Evolutionary conservation across 805 yeast species (phyloP), one percentile per base, ranked within the genome.

Genomic region (Kurtzmaniella fragi): DNA sequence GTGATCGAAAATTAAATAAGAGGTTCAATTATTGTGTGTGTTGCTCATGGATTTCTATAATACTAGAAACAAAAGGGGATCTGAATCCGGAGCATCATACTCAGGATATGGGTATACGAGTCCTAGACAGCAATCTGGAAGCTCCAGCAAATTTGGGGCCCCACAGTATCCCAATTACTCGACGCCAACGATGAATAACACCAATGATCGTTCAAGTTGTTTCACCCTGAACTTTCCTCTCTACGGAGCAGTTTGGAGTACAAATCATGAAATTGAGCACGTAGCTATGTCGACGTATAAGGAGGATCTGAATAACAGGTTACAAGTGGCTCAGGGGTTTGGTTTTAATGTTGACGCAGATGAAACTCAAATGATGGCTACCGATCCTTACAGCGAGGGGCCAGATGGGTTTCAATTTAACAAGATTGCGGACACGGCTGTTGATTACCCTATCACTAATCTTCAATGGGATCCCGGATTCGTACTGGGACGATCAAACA

Each of bases 241-340:
- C 8, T 20, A 20, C n/a, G 46, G 44, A 4, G 46, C 49, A 8
- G 54, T 64, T 20, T 20, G 25, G 25, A 20, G 25, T 20, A 20
- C 25, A 20, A 20, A 20, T 20, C 8, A 20, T 3, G 67, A 66
- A 2, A 42, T 53, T 9, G 80, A 79, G 7, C 63, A 71, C 34
- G 59, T 85, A 6, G 93, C 87, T 0, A 55, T 83, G n/a, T 72
- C 82, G n/a, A 75, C 95, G 0, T 87, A 80, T 55, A 75, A 84
- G 42, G 97, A 90, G 57, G 95, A 87, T 37, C 66, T 78, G 20
- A 65, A 71, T 31, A 90, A 90, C 60, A 76, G 77, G 47, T 56
- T 89, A 17, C 80, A 79, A 52, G 59, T 83, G 15, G 46, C 61
- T 7, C 65, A 54, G 40, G 68, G 66, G 6, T 35, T 53, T n/a